Evolutionary conservation across 345 rosid species (phyloP), one percentile per base, ranked within the genome.

Genomic region (Bruguiera gymnorhiza): DNA sequence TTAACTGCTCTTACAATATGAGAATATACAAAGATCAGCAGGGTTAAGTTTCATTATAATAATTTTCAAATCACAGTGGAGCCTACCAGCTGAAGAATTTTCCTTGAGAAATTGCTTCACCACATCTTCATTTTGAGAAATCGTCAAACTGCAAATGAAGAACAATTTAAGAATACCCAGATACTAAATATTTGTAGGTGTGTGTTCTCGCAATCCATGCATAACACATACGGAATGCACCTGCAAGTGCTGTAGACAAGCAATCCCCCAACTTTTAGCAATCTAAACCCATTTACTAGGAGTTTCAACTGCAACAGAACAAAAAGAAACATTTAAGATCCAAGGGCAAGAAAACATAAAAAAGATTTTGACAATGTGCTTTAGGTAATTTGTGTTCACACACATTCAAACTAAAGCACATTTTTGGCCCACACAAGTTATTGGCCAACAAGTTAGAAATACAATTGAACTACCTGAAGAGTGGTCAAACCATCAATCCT

Each of bases 191-290:
- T 19, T 21, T 48, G 55, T 10, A 63, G 36, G 67, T 2, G 0
- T 30, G 10, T 20, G 26, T 20, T 31, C n/a, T 57, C 29, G 24
- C 32, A 16, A 43, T 18, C 27, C 5, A 6, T 34, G 6, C 60
- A 6, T 18, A 27, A 21, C 36, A 60, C 23, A 5, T 20, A 78
- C 30, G 43, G 27, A 62, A 66, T 63, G 46, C 64, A 89, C 96
- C 97, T 94, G 93, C 99, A 94, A 71, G 97, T 94, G 85, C 99
- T 94, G 81, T 92, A 89, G 61, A 92, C 86, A 29, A 94, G 89
- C 7, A 79, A 78, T 29, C 99, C 99, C 29, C 92, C 96, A 61
- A 76, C 85, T 85, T 86, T 89, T 70, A 94, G 86, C 76, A 91
- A 71, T 77, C 84, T 80, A 65, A 88, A 94, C 70, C 99, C 99